These are phyloP conservation scores for Trichoderma citrinoviride DNA, from an alignment of 2,329 filamentous ascomycete genomes.

Conservation along the genomic window DNA sequence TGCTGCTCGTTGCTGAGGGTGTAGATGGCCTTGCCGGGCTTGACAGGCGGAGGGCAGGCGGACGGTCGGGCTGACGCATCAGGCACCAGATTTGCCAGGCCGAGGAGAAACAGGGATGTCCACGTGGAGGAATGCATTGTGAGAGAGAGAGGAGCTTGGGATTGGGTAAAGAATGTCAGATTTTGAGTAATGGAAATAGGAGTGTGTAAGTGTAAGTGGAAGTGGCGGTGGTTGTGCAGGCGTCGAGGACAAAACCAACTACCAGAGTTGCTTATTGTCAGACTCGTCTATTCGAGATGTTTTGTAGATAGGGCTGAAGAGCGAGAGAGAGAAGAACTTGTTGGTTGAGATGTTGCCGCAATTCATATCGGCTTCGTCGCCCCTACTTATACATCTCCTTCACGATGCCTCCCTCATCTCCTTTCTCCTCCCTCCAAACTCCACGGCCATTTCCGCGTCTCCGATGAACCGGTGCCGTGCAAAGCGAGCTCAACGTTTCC, in stretches of 20 bases:
- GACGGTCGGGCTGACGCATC: constrained; percentile 2
- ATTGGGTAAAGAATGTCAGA: too few relatives aligned
- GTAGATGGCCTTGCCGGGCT: constrained; percentile 49
- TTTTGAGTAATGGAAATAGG: background rate
- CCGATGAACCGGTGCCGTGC: background rate
- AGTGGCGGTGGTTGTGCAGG: background rate
- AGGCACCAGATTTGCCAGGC: background rate
- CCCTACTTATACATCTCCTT: background rate
- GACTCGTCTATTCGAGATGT: background rate
- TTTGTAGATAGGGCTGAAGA: background rate
- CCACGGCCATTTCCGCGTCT: background rate
- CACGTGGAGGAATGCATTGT: constrained; percentile 13
- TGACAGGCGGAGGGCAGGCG: background rate
- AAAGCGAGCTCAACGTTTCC: background rate
- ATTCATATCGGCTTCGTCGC: background rate
- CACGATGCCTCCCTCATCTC: background rate
- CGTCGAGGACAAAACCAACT: background rate
- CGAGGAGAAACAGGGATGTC: background rate
- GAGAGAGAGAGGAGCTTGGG: background rate
- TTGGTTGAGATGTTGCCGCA: background rate
- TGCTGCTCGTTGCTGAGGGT: constrained; percentile 52
- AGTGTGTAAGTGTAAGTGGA: background rate
- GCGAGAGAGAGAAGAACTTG: background rate
- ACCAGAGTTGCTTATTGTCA: background rate
- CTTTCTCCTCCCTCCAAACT: too few relatives aligned